Percentiles rank a stretch among this genome's conserved stretches.
These are phyloP conservation scores for Thalassiosira allenii DNA, from an alignment of 352 stramenopile species.

Conservation along the genomic window DNA sequence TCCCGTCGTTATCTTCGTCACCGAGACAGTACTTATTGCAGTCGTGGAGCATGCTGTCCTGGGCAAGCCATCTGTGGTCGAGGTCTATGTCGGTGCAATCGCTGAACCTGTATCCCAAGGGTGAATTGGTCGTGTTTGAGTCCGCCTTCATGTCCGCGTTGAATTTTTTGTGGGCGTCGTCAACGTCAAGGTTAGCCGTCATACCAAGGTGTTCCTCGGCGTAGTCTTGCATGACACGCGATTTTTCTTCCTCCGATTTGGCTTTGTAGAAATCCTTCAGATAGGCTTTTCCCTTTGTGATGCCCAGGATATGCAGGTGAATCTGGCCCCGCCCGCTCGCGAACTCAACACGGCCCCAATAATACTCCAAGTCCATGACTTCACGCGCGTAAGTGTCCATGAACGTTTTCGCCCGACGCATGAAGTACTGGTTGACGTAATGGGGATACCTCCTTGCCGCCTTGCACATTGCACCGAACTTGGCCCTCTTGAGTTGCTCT, in stretches of 20 bases:
- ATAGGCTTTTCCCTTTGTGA: slow-evolving; percentile 35
- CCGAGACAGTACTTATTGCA: slow-evolving; percentile 37
- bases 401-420: slow-evolving; percentile 26
- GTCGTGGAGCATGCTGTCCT: slow-evolving; percentile 36
- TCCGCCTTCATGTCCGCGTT: too few relatives aligned
- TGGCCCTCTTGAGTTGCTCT: too few relatives aligned
- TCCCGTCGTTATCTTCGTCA: slow-evolving; percentile 4
- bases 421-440: slow-evolving; percentile 52
- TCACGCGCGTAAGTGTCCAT: slow-evolving; percentile 31
- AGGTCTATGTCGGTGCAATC: slow-evolving; percentile 11
- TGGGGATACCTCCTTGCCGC: slow-evolving; percentile 27
- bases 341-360: slow-evolving; percentile 52
- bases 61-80: slow-evolving; percentile 13
- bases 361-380: slow-evolving; percentile 34
- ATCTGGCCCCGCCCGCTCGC: slow-evolving; percentile 42
- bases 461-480: slow-evolving; percentile 17
- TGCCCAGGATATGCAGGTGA: slow-evolving; percentile 47
- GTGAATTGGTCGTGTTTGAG: background rate
- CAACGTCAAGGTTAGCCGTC: slow-evolving; percentile 30
- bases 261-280: slow-evolving; percentile 33
- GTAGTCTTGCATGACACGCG: slow-evolving; percentile 21
- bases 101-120: background rate
- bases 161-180: background rate
- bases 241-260: slow-evolving; percentile 31
- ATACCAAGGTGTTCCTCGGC: slow-evolving; percentile 21